A percentile compares a stretch with the other conserved stretches of the same genome.
phyloP scores from a whole-genome alignment of 345 rosid species.

The Dimocarpus longan region DNA sequence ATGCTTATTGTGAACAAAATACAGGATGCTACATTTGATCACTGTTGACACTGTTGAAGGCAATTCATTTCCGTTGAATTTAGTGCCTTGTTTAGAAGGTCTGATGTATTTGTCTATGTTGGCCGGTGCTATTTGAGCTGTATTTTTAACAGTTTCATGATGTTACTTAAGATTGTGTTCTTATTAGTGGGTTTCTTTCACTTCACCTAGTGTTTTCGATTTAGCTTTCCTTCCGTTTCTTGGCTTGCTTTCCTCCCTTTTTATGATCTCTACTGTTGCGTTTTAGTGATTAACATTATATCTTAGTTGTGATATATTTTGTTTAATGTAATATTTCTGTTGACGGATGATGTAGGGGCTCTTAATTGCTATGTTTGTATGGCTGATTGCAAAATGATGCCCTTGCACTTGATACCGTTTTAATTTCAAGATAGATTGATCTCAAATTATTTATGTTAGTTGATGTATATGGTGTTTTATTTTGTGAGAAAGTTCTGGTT shows the following conservation, averaged over 20 bases:
- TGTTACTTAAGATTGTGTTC: not conserved
- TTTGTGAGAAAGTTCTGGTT: not conserved
- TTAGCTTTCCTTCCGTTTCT: not conserved
- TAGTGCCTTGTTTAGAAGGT: slow-evolving; percentile 1
- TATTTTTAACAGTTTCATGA: not conserved
- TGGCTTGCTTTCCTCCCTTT: not conserved
- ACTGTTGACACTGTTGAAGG: slow-evolving; percentile 6
- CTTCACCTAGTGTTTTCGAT: no score
- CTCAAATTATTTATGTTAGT: not conserved
- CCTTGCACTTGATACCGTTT: slow-evolving; percentile 9
- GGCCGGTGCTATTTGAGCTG: not conserved
- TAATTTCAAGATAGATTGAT: not conserved
- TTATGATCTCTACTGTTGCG: not conserved
- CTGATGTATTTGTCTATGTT: not conserved
- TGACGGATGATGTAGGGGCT: slow-evolving; percentile 15
- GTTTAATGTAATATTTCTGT: not conserved
- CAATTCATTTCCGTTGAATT: not conserved
- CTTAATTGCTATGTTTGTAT: slow-evolving; percentile 8
- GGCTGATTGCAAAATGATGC: slow-evolving; percentile 20
- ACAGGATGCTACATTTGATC: slow-evolving; percentile 6
- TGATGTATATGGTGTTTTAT: not conserved
- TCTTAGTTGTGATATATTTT: not conserved
- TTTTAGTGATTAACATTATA: not conserved
- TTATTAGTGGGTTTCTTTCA: not conserved
- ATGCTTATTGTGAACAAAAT: not conserved